Evolutionary conservation across 306 rosid species (phyloP).

Genomic region (Castanospermum australe): DNA sequence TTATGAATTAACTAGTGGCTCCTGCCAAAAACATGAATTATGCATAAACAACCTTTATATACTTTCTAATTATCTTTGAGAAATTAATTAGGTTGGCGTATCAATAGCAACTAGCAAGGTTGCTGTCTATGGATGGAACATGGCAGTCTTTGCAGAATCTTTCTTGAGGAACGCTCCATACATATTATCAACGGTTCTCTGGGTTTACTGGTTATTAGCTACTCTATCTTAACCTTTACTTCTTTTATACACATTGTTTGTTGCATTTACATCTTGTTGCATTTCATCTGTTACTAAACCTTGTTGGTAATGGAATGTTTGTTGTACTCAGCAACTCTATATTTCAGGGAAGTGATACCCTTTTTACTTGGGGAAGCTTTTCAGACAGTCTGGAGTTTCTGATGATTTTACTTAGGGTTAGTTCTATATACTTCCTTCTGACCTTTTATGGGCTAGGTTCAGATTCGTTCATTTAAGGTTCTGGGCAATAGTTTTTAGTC

Average conservation of each 20-base stretch:
- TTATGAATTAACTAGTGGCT: no score
- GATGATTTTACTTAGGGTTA: slow-evolving; percentile 57
- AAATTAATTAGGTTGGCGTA: slow-evolving; percentile 57
- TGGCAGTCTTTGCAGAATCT: slow-evolving; percentile 63
- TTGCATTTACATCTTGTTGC: neutral
- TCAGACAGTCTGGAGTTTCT: slow-evolving; percentile 53
- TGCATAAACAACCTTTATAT: no score
- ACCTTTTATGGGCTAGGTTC: neutral
- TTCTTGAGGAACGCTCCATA: slow-evolving; percentile 55
- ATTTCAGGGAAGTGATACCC: slow-evolving; percentile 69
- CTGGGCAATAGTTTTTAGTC: neutral
- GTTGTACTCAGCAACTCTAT: neutral
- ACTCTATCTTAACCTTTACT: neutral
- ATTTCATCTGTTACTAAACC: neutral
- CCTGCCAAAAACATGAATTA: no score
- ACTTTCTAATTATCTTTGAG: slow-evolving; percentile 14
- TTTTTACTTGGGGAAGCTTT: slow-evolving; percentile 68
- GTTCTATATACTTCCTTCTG: slow-evolving; percentile 19
- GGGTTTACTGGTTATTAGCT: slow-evolving; percentile 70
- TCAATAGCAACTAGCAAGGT: slow-evolving; percentile 57
- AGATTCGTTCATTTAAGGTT: neutral
- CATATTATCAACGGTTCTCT: slow-evolving; percentile 49
- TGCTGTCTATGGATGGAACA: slow-evolving; percentile 60
- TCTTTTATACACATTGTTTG: neutral
- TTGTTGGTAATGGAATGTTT: slow-evolving; percentile 1